Base-by-base conservation (phyloP, 164 flowering plant species). In the Tetrastigma voinierianum region DNA sequence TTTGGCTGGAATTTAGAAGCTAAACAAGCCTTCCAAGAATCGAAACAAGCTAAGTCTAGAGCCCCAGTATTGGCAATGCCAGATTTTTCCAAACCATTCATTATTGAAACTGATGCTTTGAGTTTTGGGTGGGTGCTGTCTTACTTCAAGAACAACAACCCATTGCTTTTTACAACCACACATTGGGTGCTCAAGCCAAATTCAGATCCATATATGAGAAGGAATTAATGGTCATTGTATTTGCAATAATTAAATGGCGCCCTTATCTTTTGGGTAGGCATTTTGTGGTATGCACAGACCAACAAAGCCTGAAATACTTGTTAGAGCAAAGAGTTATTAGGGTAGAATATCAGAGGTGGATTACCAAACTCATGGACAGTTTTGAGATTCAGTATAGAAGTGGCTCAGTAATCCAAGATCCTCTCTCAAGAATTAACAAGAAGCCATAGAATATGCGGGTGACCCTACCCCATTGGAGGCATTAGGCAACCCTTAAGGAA, bases 101-200 rank as follows among this genome's bases (percentile, higher is more conserved):
- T 57, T 18, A 58, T 64, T 19, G 59, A 64, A 24, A 51, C 58
- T 52, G 67, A 64, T 32, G 67, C 45, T 10, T 64, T 58, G 8
- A 21, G 59, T 18, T 12, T 18, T 15, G 67, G 67, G 2, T 64
- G 13, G 67, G 59, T 15, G 58, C 59, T n/a, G 59, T 53, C 13
- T 25, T 64, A 32, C 58, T 23, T 4, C 46, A 64, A 52, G 12
- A 52, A 1, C 21, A 19, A 20, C 67, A 40, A 23, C 67, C 59
- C 19, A 53, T 64, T 24, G 58, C 58, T 2, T 64, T 64, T n/a
- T 64, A n/a, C n/a, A n/a, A n/a, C n/a, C n/a, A n/a, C n/a, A n/a
- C n/a, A 52, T 17, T 43, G 4, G 58, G 25, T 23, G 16, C 14
- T 53, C 24, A 2, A 10, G 20, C 2, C 25, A 57, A 23, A 44